Conservation (phyloP, 2,329 filamentous ascomycete species). For the Drechslerella stenobrocha region DNA sequence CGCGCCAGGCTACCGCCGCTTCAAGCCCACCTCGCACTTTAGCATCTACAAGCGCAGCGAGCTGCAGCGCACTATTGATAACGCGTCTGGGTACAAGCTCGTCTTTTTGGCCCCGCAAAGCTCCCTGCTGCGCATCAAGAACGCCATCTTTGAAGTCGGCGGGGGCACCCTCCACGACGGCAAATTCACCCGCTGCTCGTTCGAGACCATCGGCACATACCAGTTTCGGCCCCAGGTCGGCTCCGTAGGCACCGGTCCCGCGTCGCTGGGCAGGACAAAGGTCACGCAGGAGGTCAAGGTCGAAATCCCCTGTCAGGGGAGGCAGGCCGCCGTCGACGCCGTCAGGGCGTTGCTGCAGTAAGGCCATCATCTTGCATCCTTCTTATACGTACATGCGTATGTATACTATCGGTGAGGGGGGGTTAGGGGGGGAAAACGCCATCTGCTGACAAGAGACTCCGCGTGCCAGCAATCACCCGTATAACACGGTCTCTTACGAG, state of each 20-base stretch:
- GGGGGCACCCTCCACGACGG: conserved; percentile 19
- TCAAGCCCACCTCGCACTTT: conserved; percentile 17
- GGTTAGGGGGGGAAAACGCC: no score
- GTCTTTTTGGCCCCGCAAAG: conserved; percentile 27
- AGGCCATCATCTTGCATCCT: neutral
- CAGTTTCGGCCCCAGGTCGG: conserved; percentile 30
- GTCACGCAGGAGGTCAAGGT: conserved; percentile 28
- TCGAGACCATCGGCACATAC: conserved; percentile 32
- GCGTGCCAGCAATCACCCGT: conserved; percentile 32
- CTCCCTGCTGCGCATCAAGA: conserved; percentile 12
- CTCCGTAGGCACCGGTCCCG: neutral
- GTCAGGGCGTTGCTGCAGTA: conserved; percentile 33
- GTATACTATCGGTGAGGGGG: no score
- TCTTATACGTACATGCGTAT: no score
- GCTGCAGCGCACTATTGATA: conserved; percentile 29
- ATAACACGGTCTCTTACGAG: conserved; percentile 16
- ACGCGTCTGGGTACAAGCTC: conserved; percentile 24
- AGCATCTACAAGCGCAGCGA: conserved; percentile 38
- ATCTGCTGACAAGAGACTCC: no score
- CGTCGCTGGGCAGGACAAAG: neutral
- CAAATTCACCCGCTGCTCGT: conserved; percentile 27
- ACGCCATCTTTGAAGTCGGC: conserved; percentile 34
- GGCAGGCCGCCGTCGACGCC: conserved; percentile 9
- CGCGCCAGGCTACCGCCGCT: conserved; percentile 19
- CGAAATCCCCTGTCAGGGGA: conserved; percentile 35